Percentiles rank a stretch among this genome's conserved stretches.
These are phyloP conservation scores for Phytophthora sansomeana DNA, from an alignment of 352 stramenopile species.

Conservation along the genomic window DNA sequence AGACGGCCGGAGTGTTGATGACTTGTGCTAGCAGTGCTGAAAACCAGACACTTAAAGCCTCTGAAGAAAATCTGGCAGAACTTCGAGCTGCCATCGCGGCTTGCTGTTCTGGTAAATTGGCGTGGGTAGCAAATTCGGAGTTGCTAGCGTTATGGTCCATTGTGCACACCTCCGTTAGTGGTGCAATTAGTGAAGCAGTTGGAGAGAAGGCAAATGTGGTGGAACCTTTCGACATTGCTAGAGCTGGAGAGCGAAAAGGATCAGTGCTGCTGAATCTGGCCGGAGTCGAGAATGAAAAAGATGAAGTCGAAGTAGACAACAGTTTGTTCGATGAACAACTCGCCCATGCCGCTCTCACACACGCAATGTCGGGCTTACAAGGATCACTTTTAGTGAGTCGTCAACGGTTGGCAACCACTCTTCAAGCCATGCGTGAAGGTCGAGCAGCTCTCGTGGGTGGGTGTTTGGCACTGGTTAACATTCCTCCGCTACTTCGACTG, in stretches of 20 bases:
- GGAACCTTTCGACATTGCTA: conserved; percentile 23
- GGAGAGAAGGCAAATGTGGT: conserved; percentile 14
- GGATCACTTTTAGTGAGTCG: conserved; percentile 16
- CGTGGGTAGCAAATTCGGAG: conserved; percentile 9
- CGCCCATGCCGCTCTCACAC: conserved; percentile 6
- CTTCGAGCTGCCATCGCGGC: conserved; percentile 15
- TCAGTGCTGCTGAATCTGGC: not conserved
- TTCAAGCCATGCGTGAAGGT: conserved; percentile 26
- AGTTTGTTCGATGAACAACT: conserved; percentile 22
- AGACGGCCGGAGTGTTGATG: conserved; percentile 9
- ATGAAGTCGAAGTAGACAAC: conserved; percentile 18
- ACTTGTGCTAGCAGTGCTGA: conserved; percentile 8
- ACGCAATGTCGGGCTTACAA: conserved; percentile 21
- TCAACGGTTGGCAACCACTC: conserved; percentile 4
- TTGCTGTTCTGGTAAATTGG: conserved; percentile 9
- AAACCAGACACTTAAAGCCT: conserved; percentile 1
- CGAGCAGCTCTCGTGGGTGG: conserved; percentile 11
- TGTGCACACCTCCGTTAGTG: conserved; percentile 14
- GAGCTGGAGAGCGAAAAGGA: conserved; percentile 8
- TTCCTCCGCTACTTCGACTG: conserved; percentile 47
- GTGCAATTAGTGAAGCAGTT: conserved; percentile 5
- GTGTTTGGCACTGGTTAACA: conserved; percentile 8
- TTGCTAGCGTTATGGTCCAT: conserved; percentile 25
- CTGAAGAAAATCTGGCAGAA: conserved; percentile 18
- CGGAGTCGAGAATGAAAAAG: not conserved